A percentile compares a stretch with the other conserved stretches of the same genome.
These are phyloP conservation scores for Neltuma alba DNA, from an alignment of 306 rosid species.

Conservation along the genomic window DNA sequence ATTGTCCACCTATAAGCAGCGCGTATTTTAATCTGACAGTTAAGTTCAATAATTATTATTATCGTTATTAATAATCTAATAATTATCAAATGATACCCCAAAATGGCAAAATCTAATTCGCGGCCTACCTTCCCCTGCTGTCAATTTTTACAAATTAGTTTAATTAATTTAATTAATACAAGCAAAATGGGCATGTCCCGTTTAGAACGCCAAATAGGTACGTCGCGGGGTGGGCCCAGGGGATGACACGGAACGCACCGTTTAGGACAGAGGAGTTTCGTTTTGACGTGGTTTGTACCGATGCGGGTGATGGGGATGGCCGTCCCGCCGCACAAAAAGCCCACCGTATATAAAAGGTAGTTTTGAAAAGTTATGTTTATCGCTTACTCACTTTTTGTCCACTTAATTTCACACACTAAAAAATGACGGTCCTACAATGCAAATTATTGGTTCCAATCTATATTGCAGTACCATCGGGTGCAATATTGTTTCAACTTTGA, in stretches of 20 bases:
- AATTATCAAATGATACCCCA: not conserved
- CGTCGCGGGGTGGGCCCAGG: not conserved
- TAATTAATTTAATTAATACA: not conserved
- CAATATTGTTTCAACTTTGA: not conserved
- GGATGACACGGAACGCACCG: not conserved
- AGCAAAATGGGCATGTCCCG: not conserved
- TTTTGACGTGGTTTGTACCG: slow-evolving; percentile 19
- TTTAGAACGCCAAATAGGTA: too few species aligned
- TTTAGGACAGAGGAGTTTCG: slow-evolving; percentile 15
- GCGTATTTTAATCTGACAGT: slow-evolving; percentile 1
- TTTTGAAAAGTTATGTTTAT: not conserved
- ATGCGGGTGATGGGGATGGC: slow-evolving; percentile 19
- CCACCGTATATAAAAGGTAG: not conserved
- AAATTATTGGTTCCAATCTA: not conserved
- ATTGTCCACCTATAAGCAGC: slow-evolving; percentile 22
- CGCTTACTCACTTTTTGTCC: not conserved
- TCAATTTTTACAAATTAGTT: not conserved
- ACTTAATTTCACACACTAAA: not conserved
- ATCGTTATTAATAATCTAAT: not conserved
- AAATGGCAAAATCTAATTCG: slow-evolving; percentile 10
- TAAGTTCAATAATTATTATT: slow-evolving; percentile 4
- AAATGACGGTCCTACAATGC: not conserved
- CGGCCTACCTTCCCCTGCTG: not conserved
- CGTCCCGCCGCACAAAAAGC: slow-evolving; percentile 12
- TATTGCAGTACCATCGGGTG: not conserved